Evolutionary conservation across 495 filamentous ascomycete genomes (phyloP), one percentile per base, ranked within the genome.

Genomic region (Astrocystis sublimbata): DNA sequence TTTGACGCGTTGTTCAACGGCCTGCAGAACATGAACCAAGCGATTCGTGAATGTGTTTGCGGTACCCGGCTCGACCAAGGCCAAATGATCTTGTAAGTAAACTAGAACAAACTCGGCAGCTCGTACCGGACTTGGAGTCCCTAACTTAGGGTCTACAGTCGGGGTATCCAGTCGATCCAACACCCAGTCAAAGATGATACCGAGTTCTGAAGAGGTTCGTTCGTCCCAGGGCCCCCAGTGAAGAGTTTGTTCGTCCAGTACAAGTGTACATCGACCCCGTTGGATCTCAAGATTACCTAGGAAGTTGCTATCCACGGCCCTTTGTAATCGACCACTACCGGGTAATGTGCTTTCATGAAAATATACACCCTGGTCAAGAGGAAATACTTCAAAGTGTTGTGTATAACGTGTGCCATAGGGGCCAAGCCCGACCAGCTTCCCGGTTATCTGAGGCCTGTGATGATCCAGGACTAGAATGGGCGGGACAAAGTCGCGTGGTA

Each of bases 291-390:
- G 58, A 3, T 56, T 64, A n/a, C 65, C 70, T 30, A 55, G 65
- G 45, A 62, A 61, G 21, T 53, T 71, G 33, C 57, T 65, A 67
- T 78, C 74, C 9, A 85, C 71, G 10, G 80, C 86, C 52, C 77
- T 81, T 38, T 68, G 68, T 52, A 96, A 80, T 23, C 83, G 81
- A 0, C 89, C 90, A 65, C 85, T 87, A 15, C 92, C 92, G 51
- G 96, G 79, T 51, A 96, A 82, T 10, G 92, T 92, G 50, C 74
- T 82, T 65, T 88, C 78, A 65, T 93, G 90, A 65, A 96, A 94
- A 72, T 82, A 94, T 1, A 87, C 88, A 0, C 88, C 90, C 10
- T 73, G 58, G 45, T 78, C 79, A 24, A 96, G 75, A 26, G 91
- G 88, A 41, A 77, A 79, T 30, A 92, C 72, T 53, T 90, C 88